phyloP scores from a whole-genome alignment of 805 yeast genomes.

The Pichia occidentalis region DNA sequence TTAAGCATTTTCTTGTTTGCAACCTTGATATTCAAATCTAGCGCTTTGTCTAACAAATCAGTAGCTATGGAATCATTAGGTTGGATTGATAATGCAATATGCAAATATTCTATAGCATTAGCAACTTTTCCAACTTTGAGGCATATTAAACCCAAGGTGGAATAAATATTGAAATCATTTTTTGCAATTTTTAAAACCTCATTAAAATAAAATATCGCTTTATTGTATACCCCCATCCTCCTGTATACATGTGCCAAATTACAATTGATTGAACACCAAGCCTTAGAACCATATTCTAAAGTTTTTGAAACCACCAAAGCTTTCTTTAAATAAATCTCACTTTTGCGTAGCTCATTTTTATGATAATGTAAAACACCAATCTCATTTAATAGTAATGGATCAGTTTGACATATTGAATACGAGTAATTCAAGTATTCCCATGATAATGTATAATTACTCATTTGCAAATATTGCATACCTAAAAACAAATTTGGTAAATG shows the following conservation, averaged over 20 bases:
- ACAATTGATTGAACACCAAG: conserved; percentile 79
- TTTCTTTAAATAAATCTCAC: conserved; percentile 62
- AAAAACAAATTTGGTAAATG: conserved; percentile 84
- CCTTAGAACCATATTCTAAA: conserved; percentile 69
- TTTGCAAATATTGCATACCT: conserved; percentile 94
- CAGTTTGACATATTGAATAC: conserved; percentile 69
- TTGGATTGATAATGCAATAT: conserved; percentile 69
- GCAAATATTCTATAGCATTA: conserved; percentile 70
- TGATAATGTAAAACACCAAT: conserved; percentile 89
- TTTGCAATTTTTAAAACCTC: conserved; percentile 66
- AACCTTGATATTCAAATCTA: conserved; percentile 45
- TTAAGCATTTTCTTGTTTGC: conserved; percentile 18
- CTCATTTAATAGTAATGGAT: conserved; percentile 86
- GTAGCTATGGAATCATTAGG: conserved; percentile 81
- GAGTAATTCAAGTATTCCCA: conserved; percentile 80
- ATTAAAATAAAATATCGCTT: conserved; percentile 69
- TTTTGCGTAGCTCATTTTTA: conserved; percentile 55
- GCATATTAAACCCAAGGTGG: conserved; percentile 81
- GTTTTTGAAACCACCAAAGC: conserved; percentile 66
- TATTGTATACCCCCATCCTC: conserved; percentile 50
- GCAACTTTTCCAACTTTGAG: conserved; percentile 58
- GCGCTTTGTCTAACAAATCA: conserved; percentile 74
- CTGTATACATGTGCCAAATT: conserved; percentile 88
- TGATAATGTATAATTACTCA: conserved; percentile 75
- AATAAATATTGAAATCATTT: conserved; percentile 60